Evolutionary conservation across 208 protist species (phyloP).

Genomic region (Baffinella frigidus): DNA sequence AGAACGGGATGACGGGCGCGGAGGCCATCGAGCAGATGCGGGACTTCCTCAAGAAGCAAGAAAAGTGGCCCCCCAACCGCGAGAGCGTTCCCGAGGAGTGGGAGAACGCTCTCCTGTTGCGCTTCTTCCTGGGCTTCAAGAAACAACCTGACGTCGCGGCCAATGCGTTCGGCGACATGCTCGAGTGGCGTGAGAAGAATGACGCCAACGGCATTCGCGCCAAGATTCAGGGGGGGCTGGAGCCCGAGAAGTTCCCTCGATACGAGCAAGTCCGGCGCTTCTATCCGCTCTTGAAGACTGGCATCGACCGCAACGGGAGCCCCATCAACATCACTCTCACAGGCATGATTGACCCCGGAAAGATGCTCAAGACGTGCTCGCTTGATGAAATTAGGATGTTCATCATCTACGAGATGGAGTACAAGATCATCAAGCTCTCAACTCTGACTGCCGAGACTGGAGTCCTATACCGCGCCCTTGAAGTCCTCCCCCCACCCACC

Average conservation of each 20-base stretch:
- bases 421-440: conserved; percentile 35
- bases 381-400: conserved; percentile 38
- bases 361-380: background rate
- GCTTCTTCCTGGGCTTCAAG: conserved; percentile 54
- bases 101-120: conserved; percentile 21
- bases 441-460: background rate
- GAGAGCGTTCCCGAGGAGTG: conserved; percentile 45
- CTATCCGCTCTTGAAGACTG: conserved; percentile 30
- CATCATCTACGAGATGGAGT: conserved; percentile 57
- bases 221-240: background rate
- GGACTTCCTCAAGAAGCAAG: background rate
- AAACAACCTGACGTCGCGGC: background rate
- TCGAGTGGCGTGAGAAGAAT: conserved; percentile 24
- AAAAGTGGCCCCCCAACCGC: background rate
- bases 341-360: conserved; percentile 11
- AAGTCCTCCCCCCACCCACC: background rate
- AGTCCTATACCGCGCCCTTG: conserved; percentile 10
- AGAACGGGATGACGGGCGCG: conserved; percentile 28
- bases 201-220: too few species aligned
- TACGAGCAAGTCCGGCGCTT: conserved; percentile 29
- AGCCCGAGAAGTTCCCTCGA: background rate
- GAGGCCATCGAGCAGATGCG: background rate
- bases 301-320: conserved; percentile 20
- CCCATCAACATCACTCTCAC: conserved; percentile 40
- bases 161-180: background rate